Percentiles rank a stretch among this genome's conserved stretches.
Evolutionary conservation across 225 moss, liverwort and hornwort species (phyloP).

Genomic region (Physcomitrium patens): DNA sequence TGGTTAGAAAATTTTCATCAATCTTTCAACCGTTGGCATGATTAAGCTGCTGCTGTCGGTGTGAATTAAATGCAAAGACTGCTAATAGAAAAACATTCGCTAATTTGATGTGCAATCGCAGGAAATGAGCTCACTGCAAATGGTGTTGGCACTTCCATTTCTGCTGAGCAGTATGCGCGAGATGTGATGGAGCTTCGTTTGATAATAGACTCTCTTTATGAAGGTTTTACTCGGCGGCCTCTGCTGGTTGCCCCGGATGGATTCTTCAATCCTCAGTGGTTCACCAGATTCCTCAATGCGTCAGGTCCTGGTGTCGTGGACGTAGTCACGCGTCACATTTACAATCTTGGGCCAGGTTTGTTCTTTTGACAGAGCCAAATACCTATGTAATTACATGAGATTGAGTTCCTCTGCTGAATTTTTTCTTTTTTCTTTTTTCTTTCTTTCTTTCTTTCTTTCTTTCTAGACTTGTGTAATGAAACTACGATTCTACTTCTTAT

Average conservation of each 20-base stretch:
- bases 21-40: background rate
- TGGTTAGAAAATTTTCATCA: background rate
- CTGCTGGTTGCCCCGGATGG: constrained; percentile 71
- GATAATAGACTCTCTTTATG: constrained; percentile 48
- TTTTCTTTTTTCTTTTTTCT: background rate
- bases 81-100: constrained; percentile 22
- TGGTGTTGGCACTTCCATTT: constrained; percentile 51
- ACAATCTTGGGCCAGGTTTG: constrained; percentile 92
- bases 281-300: constrained; percentile 40
- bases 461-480: background rate
- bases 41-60: constrained; percentile 16
- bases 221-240: constrained; percentile 40
- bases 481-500: constrained; percentile 2
- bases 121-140: constrained; percentile 82
- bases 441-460: too few relatives aligned
- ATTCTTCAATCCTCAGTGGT: constrained; percentile 45
- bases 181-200: constrained; percentile 58
- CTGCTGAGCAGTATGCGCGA: constrained; percentile 66
- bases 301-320: constrained; percentile 71
- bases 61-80: constrained; percentile 1
- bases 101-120: constrained; percentile 34
- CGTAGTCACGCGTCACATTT: constrained; percentile 82
- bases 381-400: constrained; percentile 4
- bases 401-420: constrained; percentile 7
- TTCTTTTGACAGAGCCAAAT: constrained; percentile 27